These are phyloP conservation scores for Rhizopogon vinicolor DNA, from an alignment of 768 basidiomycete genomes.

Conservation along the genomic window DNA sequence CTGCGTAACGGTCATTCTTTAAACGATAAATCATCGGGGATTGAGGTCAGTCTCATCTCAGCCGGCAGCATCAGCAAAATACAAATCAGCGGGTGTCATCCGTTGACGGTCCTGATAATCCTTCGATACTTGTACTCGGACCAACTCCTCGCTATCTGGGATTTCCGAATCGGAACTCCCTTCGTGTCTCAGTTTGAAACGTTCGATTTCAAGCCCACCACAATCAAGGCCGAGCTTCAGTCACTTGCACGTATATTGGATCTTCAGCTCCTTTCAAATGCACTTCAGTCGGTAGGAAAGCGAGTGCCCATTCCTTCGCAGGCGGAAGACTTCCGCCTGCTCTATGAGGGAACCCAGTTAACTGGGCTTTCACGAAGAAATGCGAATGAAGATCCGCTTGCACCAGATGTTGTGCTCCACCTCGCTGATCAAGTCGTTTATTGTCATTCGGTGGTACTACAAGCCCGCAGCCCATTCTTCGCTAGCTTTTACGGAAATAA, in stretches of 20 bases:
- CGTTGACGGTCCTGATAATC: constrained; percentile 68
- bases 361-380: constrained; percentile 1
- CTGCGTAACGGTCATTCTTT: constrained; percentile 31
- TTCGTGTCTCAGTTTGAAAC: constrained; percentile 36
- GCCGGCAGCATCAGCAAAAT: constrained; percentile 24
- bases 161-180: constrained; percentile 53
- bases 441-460: constrained; percentile 72
- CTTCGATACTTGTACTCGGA: constrained; percentile 89
- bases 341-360: constrained; percentile 37
- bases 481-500: constrained; percentile 75
- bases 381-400: constrained; percentile 24
- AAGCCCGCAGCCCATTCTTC: constrained; percentile 83
- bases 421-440: constrained; percentile 61
- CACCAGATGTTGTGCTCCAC: constrained; percentile 67
- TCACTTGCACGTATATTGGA: constrained; percentile 53
- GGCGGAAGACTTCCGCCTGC: constrained; percentile 39
- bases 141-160: constrained; percentile 78
- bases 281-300: constrained; percentile 61
- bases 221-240: constrained; percentile 62
- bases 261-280: constrained; percentile 48
- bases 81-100: constrained; percentile 50
- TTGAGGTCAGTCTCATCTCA: constrained; percentile 24
- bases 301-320: constrained; percentile 46
- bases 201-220: constrained; percentile 37
- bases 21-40: constrained; percentile 21